Evolutionary conservation across 768 basidiomycete genomes (phyloP).

Genomic region (Termitomyces sp.): DNA sequence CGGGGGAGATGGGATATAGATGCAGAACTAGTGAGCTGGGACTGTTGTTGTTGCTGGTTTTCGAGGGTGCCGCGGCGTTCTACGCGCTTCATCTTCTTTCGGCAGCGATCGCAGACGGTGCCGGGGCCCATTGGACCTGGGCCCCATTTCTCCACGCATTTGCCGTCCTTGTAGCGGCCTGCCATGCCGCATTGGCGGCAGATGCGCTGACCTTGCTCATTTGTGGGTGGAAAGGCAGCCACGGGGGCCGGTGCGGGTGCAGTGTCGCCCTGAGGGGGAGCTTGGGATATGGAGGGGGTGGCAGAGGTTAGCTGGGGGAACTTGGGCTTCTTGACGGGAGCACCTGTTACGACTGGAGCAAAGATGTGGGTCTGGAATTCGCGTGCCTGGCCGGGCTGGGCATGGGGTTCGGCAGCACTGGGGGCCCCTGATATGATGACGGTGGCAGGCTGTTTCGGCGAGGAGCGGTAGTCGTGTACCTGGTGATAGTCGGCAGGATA

Average conservation of each 20-base stretch:
- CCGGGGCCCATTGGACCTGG: constrained; percentile 81
- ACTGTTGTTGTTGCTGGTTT: neutral
- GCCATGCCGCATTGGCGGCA: constrained; percentile 72
- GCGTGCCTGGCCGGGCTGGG: constrained; percentile 25
- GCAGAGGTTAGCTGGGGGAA: constrained; percentile 20
- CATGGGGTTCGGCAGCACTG: constrained; percentile 18
- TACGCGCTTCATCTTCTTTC: constrained; percentile 85
- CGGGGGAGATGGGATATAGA: constrained; percentile 6
- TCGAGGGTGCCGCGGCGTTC: constrained; percentile 70
- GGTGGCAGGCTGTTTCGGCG: constrained; percentile 10
- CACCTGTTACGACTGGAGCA: constrained; percentile 68
- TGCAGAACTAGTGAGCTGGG: neutral
- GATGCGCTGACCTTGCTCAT: constrained; percentile 65
- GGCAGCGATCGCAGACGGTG: constrained; percentile 79
- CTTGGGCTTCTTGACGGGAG: constrained; percentile 65
- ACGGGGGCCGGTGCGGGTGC: constrained; percentile 9
- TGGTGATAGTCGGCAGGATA: constrained; percentile 7
- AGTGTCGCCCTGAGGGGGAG: neutral
- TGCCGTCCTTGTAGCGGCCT: constrained; percentile 78
- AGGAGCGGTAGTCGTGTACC: constrained; percentile 8
- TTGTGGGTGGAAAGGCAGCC: constrained; percentile 39
- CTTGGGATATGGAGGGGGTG: neutral
- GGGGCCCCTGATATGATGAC: constrained; percentile 12
- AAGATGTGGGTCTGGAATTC: constrained; percentile 65
- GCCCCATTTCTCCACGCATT: constrained; percentile 87